Percentiles rank a stretch among this genome's conserved stretches.
Conservation (phyloP, 495 filamentous ascomycete species). For the Xylaria palmicola region DNA sequence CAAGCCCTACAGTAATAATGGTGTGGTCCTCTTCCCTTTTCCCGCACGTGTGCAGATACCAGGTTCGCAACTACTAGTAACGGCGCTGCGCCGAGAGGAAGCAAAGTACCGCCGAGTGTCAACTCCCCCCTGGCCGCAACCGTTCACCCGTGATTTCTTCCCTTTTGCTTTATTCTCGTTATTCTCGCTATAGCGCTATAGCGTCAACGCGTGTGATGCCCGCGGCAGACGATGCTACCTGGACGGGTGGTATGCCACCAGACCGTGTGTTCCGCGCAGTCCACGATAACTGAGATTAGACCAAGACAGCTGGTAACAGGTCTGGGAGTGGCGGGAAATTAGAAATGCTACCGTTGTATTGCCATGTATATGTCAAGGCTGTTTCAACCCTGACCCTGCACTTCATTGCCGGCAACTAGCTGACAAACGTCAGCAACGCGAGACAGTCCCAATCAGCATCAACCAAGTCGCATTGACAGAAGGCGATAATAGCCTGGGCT, state of each 20-base stretch:
- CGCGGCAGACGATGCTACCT: background rate
- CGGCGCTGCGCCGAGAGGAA: background rate
- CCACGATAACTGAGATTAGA: background rate
- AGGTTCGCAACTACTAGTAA: slow-evolving; percentile 6
- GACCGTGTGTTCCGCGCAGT: background rate
- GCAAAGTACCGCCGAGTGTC: background rate
- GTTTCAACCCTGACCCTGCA: slow-evolving; percentile 10
- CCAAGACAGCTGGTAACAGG: background rate
- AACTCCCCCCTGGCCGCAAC: background rate
- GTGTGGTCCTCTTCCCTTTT: slow-evolving; percentile 5
- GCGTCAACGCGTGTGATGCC: background rate
- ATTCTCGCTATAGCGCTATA: no score
- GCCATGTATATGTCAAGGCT: background rate
- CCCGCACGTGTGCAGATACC: slow-evolving; percentile 17
- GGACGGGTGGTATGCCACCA: background rate
- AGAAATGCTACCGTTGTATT: slow-evolving; percentile 8
- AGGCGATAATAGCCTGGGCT: background rate
- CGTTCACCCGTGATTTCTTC: background rate
- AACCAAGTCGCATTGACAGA: background rate
- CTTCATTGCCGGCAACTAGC: slow-evolving; percentile 8
- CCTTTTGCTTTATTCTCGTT: background rate
- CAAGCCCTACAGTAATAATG: slow-evolving; percentile 14
- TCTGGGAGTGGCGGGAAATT: background rate
- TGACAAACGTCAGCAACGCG: background rate
- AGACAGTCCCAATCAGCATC: background rate